These are phyloP conservation scores for Sesbania bispinosa DNA, from an alignment of 306 rosid species.

Conservation along the genomic window DNA sequence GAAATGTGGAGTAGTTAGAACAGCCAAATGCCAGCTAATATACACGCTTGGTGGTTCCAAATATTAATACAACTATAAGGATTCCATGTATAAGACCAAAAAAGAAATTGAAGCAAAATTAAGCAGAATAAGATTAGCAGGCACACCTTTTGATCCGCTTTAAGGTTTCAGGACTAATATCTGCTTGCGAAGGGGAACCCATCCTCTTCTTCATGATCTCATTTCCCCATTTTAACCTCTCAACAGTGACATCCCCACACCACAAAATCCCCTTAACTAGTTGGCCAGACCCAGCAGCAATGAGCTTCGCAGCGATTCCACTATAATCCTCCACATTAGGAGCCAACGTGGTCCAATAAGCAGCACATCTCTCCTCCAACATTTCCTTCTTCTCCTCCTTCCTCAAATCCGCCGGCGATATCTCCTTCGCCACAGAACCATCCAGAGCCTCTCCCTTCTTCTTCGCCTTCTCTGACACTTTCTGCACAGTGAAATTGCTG, in stretches of 20 bases:
- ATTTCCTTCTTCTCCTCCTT: conserved; percentile 60
- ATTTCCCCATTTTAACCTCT: conserved; percentile 85
- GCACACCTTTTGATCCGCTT: conserved; percentile 68
- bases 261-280: conserved; percentile 82
- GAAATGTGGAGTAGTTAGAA: no score
- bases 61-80: no score
- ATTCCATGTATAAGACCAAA: no score
- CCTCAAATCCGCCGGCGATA: conserved; percentile 58
- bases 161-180: conserved; percentile 68
- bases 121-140: no score
- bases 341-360: conserved; percentile 93
- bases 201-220: conserved; percentile 68
- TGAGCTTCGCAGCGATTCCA: conserved; percentile 57
- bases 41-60: no score
- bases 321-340: conserved; percentile 97
- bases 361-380: conserved; percentile 68
- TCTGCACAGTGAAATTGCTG: conserved; percentile 61
- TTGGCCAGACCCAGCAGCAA: conserved; percentile 75
- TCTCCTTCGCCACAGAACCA: conserved; percentile 53
- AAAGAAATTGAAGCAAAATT: no score
- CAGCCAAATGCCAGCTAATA: no score
- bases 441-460: conserved; percentile 65
- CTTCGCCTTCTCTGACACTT: conserved; percentile 62
- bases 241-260: conserved; percentile 96
- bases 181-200: conserved; percentile 33